Base-by-base conservation (phyloP, 345 rosid genomes). In the Cardiospermum halicacabum region DNA sequence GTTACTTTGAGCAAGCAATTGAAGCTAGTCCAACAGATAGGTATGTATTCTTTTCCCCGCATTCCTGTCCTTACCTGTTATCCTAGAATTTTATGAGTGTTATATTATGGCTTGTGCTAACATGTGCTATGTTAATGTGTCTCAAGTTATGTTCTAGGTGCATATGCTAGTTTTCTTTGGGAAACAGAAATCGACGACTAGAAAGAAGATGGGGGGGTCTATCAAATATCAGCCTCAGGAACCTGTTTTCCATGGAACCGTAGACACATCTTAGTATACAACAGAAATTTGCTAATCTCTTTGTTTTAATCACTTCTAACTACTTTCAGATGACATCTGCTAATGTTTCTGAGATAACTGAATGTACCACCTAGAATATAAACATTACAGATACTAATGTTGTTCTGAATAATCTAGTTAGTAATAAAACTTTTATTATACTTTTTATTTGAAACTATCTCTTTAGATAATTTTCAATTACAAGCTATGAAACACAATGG, bases 161-260 rank as follows among this genome's bases (percentile, higher is more conserved):
- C 89, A 67, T 87, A 85, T 69, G 94, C 96, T 11, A 56, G 84
- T 58, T 88, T 91, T 74, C 71, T 89, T 53, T 89, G 96, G 98
- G 89, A 80, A 66, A 56, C 71, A 21, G 82, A 77, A 27, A n/a
- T n/a, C n/a, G 80, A 79, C 56, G 69, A 58, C 65, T 69, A 72
- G 12, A 71, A 60, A n/a, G 73, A 68, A 1, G 70, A 56, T 0
- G 45, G 39, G 28, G 26, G 45, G 39, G 28, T 19, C 48, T 27
- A 53, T 11, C 12, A 27, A 31, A 19, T 63, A 53, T 61, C 67
- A 67, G 50, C 22, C 45, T 45, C 75, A 65, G 54, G 25, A 11
- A 48, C 26, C 62, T 16, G 9, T 18, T 28, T 40, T 25, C 57
- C 40, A 27, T 48, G 74, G 30, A 28, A 65, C 65, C 0, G 13